Evolutionary conservation across 2,329 filamentous ascomycete species (phyloP).

Genomic region (Lasiodiplodia citricola): DNA sequence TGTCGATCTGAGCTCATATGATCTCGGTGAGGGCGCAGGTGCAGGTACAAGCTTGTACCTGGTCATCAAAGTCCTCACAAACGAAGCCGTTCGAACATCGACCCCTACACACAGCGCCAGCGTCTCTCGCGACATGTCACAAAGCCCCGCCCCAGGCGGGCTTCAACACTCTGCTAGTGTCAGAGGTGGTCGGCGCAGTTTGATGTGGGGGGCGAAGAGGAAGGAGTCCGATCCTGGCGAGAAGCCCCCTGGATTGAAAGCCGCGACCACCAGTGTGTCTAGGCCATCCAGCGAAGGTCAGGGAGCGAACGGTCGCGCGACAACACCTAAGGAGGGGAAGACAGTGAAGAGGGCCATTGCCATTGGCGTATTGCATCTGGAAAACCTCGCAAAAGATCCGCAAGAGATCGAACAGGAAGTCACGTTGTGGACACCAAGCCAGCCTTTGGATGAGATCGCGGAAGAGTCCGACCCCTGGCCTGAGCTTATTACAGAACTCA

Average conservation of each 20-base stretch:
- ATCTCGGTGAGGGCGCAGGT: constrained; percentile 69
- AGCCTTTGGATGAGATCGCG: constrained; percentile 37
- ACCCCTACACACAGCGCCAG: constrained; percentile 39
- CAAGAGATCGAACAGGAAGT: constrained; percentile 78
- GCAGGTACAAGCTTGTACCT: constrained; percentile 78
- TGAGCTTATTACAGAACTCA: constrained; percentile 72
- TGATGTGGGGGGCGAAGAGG: constrained; percentile 69
- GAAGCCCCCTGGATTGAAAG: constrained; percentile 15
- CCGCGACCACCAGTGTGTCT: constrained; percentile 2
- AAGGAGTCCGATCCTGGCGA: constrained; percentile 42
- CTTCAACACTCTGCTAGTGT: constrained; percentile 42
- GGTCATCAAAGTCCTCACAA: constrained; percentile 77
- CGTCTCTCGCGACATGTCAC: constrained; percentile 35
- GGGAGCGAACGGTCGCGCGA: constrained; percentile 31
- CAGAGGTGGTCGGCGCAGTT: constrained; percentile 53
- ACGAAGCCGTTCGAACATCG: constrained; percentile 50
- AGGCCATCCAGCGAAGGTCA: constrained; percentile 21
- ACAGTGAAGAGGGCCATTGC: constrained; percentile 72
- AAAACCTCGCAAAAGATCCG: constrained; percentile 71
- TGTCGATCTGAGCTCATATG: constrained; percentile 79
- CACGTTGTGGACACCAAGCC: constrained; percentile 73
- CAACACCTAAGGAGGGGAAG: constrained; percentile 47
- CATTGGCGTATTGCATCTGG: constrained; percentile 77
- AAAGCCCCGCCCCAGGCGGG: constrained; percentile 31
- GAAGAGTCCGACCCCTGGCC: constrained; percentile 72